A percentile compares a stretch with the other conserved stretches of the same genome.
Conservation (phyloP, 257 asterid genomes). For the Solanum tarijense region DNA sequence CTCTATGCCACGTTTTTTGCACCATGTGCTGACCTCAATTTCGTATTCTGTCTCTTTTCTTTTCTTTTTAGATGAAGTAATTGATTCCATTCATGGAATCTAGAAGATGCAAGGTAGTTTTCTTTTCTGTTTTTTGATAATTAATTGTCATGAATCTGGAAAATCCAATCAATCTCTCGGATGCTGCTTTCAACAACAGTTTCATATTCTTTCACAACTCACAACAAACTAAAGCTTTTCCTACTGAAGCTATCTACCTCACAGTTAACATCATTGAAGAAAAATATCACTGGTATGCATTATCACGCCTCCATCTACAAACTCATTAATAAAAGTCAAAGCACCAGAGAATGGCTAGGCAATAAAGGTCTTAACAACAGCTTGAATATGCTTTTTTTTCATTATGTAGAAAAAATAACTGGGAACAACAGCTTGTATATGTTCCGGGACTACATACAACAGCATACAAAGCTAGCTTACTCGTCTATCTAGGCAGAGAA, state of each 20-base stretch:
- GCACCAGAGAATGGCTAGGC: neutral
- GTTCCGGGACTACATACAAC: neutral
- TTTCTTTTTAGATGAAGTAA: neutral
- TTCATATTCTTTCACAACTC: neutral
- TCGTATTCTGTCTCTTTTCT: neutral
- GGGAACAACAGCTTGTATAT: neutral
- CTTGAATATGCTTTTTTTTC: neutral
- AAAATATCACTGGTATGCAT: neutral
- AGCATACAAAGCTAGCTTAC: neutral
- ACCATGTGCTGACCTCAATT: neutral
- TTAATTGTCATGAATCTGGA: neutral
- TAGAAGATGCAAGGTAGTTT: neutral
- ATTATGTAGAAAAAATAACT: neutral
- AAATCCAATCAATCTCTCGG: neutral
- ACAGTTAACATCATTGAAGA: neutral
- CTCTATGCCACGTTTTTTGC: neutral
- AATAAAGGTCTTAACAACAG: neutral
- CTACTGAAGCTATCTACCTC: neutral
- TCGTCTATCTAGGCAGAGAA: neutral
- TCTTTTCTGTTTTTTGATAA: neutral
- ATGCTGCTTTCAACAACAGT: neutral
- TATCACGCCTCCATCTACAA: neutral
- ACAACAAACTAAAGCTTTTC: neutral
- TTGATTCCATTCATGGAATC: neutral
- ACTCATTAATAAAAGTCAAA: neutral